phyloP scores from a whole-genome alignment of 257 asterid genomes.

The Echium plantagineum region DNA sequence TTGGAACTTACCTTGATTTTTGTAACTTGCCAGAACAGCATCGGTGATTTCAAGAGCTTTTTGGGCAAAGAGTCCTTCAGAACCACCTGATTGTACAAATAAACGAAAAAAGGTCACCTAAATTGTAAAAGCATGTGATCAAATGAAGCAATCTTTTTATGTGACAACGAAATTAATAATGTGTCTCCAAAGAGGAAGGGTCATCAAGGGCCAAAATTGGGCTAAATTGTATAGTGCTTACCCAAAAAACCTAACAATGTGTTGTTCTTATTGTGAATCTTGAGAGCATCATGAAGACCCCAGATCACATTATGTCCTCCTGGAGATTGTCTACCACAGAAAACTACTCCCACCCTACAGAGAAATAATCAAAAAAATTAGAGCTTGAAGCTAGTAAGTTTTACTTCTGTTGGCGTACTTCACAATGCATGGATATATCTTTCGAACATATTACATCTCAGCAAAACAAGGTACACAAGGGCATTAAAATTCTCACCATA shows the following conservation, averaged over 20 bases:
- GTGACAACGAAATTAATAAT: neutral
- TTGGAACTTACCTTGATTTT: constrained; percentile 49
- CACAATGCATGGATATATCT: too few relatives aligned
- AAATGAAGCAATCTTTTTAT: too few relatives aligned
- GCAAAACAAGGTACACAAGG: too few relatives aligned
- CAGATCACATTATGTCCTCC: constrained; percentile 83
- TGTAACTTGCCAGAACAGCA: constrained; percentile 67
- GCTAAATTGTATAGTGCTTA: constrained; percentile 10
- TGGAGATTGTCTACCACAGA: constrained; percentile 82
- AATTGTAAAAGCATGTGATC: neutral
- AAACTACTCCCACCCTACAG: constrained; percentile 65
- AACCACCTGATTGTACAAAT: constrained; percentile 41
- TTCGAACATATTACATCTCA: too few relatives aligned
- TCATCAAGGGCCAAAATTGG: neutral
- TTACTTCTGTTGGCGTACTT: too few relatives aligned
- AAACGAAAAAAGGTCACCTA: neutral
- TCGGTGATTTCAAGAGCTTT: constrained; percentile 60
- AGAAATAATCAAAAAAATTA: constrained; percentile 4
- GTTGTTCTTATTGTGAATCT: constrained; percentile 57
- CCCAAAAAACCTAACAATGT: constrained; percentile 68
- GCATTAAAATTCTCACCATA: too few relatives aligned
- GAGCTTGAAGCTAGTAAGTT: neutral
- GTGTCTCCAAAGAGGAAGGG: neutral
- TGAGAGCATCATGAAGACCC: constrained; percentile 70
- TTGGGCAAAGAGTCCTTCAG: constrained; percentile 78